Conservation (phyloP, 78 protist genomes). For the Dictyostelium brefeldianum region DNA sequence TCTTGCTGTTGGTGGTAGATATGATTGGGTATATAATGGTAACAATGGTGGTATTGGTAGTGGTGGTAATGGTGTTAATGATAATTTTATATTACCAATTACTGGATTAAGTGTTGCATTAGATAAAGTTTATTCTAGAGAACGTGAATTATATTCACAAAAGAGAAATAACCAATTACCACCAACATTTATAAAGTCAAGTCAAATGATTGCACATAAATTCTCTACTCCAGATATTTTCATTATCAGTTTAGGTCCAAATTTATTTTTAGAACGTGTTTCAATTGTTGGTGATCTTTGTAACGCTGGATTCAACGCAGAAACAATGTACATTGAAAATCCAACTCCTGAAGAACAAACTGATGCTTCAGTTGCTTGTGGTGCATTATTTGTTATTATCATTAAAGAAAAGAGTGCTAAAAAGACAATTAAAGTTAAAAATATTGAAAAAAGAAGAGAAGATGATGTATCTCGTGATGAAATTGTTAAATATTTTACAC, state of each 20-base stretch:
- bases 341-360: conserved; percentile 69
- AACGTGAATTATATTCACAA: conserved; percentile 19
- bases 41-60: neutral
- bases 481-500: conserved; percentile 37
- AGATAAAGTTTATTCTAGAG: conserved; percentile 49
- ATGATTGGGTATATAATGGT: neutral
- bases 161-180: neutral
- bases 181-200: neutral
- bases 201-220: conserved; percentile 7
- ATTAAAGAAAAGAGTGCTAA: conserved; percentile 58
- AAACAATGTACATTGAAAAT: conserved; percentile 45
- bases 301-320: conserved; percentile 55
- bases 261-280: conserved; percentile 30
- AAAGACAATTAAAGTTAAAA: conserved; percentile 63
- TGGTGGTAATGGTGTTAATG: neutral
- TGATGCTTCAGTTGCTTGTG: conserved; percentile 18
- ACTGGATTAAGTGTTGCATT: conserved; percentile 53
- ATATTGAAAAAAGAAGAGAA: conserved; percentile 65
- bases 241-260: conserved; percentile 51
- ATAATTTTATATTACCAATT: conserved; percentile 9
- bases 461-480: conserved; percentile 71
- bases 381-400: conserved; percentile 27
- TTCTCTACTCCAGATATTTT: conserved; percentile 52
- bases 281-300: conserved; percentile 36
- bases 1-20: conserved; percentile 65